Evolutionary conservation across 2,329 filamentous ascomycete genomes (phyloP), one percentile per base, ranked within the genome.

Genomic region (Hypoxylon sp.): DNA sequence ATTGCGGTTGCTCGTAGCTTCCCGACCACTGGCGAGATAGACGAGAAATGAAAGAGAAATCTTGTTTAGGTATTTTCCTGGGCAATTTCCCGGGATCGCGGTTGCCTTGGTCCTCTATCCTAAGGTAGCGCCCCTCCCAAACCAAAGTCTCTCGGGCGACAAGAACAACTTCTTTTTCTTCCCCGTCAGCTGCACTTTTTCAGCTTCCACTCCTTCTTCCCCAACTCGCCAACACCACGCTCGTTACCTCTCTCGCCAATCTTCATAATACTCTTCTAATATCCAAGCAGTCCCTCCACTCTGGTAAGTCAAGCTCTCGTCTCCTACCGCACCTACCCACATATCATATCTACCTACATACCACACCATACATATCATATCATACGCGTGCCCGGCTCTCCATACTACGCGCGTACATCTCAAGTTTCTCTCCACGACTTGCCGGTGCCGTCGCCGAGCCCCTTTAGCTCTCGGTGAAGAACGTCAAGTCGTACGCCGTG

Each of bases 301-400:
- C 49, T 58, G 52, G 65, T 69, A 68, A 67, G 65, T 67, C 35
- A 18, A 26, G 29, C 11, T 58, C 50, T 49, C 29, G 33, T 42
- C 41, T 23, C 7, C 45, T 57, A 26, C n/a, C 40, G 18, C 26
- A 31, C 23, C 37, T 4, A 18, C 21, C 38, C 23, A 35, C 11
- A 46, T 29, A 48, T 21, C 35, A 35, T 21, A 45, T 35, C 48
- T 24, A 51, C 48, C 40, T 24, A 33, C 35, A 33, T 17, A 23
- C 13, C 38, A 31, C 21, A 13, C 11, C 11, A n/a, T n/a, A n/a
- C n/a, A n/a, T n/a, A n/a, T n/a, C n/a, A n/a, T n/a, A n/a, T n/a
- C n/a, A n/a, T n/a, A n/a, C n/a, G n/a, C n/a, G n/a, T n/a, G n/a
- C n/a, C n/a, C n/a, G n/a, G n/a, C n/a, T 35, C 31, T 35, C 15